Percentiles rank a stretch among this genome's conserved stretches.
Conservation (phyloP, 352 stramenopile genomes). For the Plasmopara viticola region DNA sequence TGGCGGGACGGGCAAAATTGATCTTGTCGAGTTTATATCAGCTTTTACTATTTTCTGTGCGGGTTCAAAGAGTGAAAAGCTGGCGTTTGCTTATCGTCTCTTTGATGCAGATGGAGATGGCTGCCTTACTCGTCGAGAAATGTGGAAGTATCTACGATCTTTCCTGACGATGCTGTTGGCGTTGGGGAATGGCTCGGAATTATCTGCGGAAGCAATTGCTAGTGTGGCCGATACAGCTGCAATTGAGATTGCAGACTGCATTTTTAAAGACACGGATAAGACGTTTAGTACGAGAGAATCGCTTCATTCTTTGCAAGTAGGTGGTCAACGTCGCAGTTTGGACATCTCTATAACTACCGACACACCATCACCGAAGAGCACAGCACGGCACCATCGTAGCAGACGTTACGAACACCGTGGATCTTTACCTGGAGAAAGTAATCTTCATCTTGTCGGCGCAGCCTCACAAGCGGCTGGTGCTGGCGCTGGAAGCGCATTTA, state of each 20-base stretch:
- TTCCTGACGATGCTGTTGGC: slow-evolving; percentile 94
- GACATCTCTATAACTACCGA: slow-evolving; percentile 46
- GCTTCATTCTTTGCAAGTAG: slow-evolving; percentile 17
- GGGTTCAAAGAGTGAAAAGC: slow-evolving; percentile 94
- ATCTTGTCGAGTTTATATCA: slow-evolving; percentile 89
- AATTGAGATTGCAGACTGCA: slow-evolving; percentile 74
- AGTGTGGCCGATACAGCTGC: slow-evolving; percentile 74
- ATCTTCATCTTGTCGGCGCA: slow-evolving; percentile 47
- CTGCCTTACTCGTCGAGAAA: slow-evolving; percentile 85
- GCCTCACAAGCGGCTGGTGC: slow-evolving; percentile 43
- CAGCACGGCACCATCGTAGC: slow-evolving; percentile 18
- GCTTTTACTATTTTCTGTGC: slow-evolving; percentile 91
- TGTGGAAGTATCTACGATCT: slow-evolving; percentile 90
- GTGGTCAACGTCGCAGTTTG: slow-evolving; percentile 47
- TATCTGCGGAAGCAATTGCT: slow-evolving; percentile 75
- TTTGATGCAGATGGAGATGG: slow-evolving; percentile 90
- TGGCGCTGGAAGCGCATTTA: slow-evolving; percentile 64
- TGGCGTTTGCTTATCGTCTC: slow-evolving; percentile 85
- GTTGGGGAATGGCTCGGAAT: slow-evolving; percentile 85
- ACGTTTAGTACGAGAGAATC: slow-evolving; percentile 52
- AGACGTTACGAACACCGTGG: slow-evolving; percentile 64
- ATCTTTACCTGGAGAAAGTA: slow-evolving; percentile 55
- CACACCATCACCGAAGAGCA: slow-evolving; percentile 28
- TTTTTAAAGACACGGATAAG: slow-evolving; percentile 82
- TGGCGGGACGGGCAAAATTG: slow-evolving; percentile 75